Conservation (phyloP, 2,329 filamentous ascomycete species). For the Pseudogymnoascus sp. region DNA sequence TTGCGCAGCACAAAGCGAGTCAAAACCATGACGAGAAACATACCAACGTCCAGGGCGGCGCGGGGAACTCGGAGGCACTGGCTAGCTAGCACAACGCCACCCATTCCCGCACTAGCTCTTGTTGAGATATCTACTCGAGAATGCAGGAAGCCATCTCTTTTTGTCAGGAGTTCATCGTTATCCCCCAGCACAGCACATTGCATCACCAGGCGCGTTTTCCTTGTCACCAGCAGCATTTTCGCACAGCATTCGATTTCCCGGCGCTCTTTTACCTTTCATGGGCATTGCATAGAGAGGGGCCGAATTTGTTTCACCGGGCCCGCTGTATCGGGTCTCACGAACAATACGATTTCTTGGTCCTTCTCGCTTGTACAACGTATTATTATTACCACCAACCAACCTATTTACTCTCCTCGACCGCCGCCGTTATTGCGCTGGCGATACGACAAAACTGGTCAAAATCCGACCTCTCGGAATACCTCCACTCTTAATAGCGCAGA, state of each 20-base stretch:
- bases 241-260: not conserved
- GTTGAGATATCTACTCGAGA: not conserved
- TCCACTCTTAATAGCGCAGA: not conserved
- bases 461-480: not conserved
- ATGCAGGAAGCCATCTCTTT: not conserved
- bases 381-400: conserved; percentile 1
- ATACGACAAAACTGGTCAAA: not conserved
- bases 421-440: not conserved
- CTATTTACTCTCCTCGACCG: not conserved
- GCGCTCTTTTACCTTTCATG: not conserved
- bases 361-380: conserved; percentile 1
- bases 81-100: not conserved
- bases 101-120: not conserved
- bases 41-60: conserved; percentile 32
- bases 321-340: not conserved
- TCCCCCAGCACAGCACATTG: conserved; percentile 4
- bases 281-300: not conserved
- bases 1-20: conserved; percentile 15
- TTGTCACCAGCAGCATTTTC: not conserved
- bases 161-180: conserved; percentile 4
- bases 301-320: not conserved
- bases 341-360: not conserved
- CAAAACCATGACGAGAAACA: conserved; percentile 30
- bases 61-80: conserved; percentile 27
- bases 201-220: not conserved